Conservation (phyloP, 2,329 filamentous ascomycete species). For the Fusarium pseudoanthophilum region DNA sequence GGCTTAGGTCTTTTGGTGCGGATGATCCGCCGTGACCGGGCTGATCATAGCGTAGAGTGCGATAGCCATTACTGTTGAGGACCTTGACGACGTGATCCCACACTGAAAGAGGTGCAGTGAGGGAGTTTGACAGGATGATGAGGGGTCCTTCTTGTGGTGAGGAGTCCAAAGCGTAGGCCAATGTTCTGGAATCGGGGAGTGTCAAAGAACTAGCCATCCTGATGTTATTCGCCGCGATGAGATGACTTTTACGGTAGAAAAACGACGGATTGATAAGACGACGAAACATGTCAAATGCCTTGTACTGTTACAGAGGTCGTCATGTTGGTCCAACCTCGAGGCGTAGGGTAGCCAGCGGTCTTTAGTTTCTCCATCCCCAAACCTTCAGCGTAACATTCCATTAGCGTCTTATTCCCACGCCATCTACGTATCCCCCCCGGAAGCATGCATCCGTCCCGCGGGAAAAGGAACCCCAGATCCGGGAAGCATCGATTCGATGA, state of each 20-base stretch:
- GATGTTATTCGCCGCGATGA: not conserved
- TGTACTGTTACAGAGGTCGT: too few relatives aligned
- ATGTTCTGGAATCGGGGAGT: constrained; percentile 43
- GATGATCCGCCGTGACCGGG: constrained; percentile 56
- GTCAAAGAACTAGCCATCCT: constrained; percentile 37
- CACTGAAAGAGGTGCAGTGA: constrained; percentile 49
- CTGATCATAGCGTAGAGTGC: constrained; percentile 56
- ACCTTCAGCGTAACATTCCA: not conserved
- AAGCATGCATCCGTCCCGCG: constrained; percentile 30
- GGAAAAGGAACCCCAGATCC: not conserved
- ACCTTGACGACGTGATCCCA: constrained; percentile 55
- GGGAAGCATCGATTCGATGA: constrained; percentile 37
- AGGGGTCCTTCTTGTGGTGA: constrained; percentile 43
- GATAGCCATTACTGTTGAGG: constrained; percentile 50
- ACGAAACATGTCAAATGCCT: constrained; percentile 1
- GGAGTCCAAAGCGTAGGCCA: constrained; percentile 47
- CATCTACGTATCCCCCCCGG: constrained; percentile 23
- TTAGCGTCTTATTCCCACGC: constrained; percentile 18
- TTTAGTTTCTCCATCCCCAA: constrained; percentile 10
- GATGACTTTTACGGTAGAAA: not conserved
- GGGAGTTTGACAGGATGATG: constrained; percentile 54
- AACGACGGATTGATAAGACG: not conserved
- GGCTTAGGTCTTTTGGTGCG: constrained; percentile 48
- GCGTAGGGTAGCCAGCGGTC: not conserved
- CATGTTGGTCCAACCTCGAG: not conserved